phyloP scores from a whole-genome alignment of 352 stramenopile genomes.

The Albugo laibachii region DNA sequence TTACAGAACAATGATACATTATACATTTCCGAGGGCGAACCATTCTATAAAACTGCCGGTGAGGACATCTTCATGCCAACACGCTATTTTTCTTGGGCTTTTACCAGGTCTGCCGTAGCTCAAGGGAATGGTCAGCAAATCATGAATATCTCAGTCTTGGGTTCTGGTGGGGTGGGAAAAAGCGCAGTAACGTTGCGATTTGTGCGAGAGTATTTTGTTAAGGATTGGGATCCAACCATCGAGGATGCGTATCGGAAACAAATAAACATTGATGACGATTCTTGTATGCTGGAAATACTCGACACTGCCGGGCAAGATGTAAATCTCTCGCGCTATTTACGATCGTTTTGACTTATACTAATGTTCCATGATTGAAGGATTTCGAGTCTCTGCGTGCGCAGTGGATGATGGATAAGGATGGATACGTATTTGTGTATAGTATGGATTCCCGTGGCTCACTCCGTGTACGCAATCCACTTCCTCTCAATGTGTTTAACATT shows the following conservation, averaged over 20 bases:
- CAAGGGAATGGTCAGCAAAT: slow-evolving; percentile 55
- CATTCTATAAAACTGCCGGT: slow-evolving; percentile 65
- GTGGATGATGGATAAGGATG: slow-evolving; percentile 85
- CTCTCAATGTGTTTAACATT: not conserved
- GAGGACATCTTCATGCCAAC: not conserved
- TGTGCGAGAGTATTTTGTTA: slow-evolving; percentile 79
- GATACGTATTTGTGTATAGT: slow-evolving; percentile 83
- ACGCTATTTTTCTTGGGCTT: not conserved
- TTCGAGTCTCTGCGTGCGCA: slow-evolving; percentile 76
- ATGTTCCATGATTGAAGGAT: slow-evolving; percentile 17
- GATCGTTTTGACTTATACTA: slow-evolving; percentile 1
- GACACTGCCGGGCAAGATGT: slow-evolving; percentile 80
- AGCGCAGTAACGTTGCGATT: slow-evolving; percentile 80
- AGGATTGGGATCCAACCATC: slow-evolving; percentile 83
- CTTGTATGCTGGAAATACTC: slow-evolving; percentile 80
- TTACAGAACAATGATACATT: slow-evolving; percentile 81
- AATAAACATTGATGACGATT: slow-evolving; percentile 61
- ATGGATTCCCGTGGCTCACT: slow-evolving; percentile 78
- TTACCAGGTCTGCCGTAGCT: slow-evolving; percentile 8
- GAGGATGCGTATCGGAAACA: slow-evolving; percentile 82
- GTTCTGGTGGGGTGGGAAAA: slow-evolving; percentile 80
- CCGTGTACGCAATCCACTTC: slow-evolving; percentile 18
- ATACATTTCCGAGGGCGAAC: slow-evolving; percentile 65
- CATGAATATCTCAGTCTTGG: slow-evolving; percentile 74
- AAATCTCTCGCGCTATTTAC: slow-evolving; percentile 1